Conservation (phyloP, 2,329 filamentous ascomycete genomes). For the Botryotinia narcissicola region DNA sequence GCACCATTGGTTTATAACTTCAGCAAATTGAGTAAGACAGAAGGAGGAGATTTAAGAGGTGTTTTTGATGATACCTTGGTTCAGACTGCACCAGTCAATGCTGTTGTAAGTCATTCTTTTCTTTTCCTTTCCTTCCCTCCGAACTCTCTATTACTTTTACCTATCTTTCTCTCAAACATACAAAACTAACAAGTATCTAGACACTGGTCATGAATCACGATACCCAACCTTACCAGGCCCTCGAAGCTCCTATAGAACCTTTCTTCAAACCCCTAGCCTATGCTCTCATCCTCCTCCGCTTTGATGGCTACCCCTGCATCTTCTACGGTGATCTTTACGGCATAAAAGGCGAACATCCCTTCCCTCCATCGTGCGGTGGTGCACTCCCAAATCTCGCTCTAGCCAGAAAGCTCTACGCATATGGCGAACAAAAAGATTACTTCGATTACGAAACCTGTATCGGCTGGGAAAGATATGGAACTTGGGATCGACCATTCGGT, state of each 20-base stretch:
- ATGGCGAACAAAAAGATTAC: constrained; percentile 63
- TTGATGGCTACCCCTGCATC: constrained; percentile 61
- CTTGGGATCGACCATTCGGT: constrained; percentile 47
- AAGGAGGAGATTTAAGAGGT: constrained; percentile 58
- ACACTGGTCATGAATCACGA: constrained; percentile 73
- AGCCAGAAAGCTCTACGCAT: constrained; percentile 63
- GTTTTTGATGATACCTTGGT: constrained; percentile 63
- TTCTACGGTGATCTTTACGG: constrained; percentile 72
- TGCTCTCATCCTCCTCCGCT: constrained; percentile 65
- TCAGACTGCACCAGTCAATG: constrained; percentile 49
- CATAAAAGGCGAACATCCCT: constrained; percentile 48
- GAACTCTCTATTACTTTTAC: not conserved
- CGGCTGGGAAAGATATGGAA: constrained; percentile 54
- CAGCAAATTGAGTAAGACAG: constrained; percentile 54
- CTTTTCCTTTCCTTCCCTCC: not conserved
- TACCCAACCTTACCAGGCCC: constrained; percentile 62
- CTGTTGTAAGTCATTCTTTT: constrained; percentile 48
- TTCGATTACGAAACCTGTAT: constrained; percentile 60
- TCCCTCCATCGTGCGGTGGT: constrained; percentile 52
- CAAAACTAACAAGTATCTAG: constrained; percentile 32
- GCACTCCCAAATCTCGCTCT: constrained; percentile 58
- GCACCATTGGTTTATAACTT: constrained; percentile 68
- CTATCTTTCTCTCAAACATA: too few species aligned
- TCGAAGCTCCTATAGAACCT: constrained; percentile 59
- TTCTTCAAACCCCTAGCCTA: constrained; percentile 74